Conservation (phyloP, 1,284 basidiomycete species). For the Abortiporus biennis region DNA sequence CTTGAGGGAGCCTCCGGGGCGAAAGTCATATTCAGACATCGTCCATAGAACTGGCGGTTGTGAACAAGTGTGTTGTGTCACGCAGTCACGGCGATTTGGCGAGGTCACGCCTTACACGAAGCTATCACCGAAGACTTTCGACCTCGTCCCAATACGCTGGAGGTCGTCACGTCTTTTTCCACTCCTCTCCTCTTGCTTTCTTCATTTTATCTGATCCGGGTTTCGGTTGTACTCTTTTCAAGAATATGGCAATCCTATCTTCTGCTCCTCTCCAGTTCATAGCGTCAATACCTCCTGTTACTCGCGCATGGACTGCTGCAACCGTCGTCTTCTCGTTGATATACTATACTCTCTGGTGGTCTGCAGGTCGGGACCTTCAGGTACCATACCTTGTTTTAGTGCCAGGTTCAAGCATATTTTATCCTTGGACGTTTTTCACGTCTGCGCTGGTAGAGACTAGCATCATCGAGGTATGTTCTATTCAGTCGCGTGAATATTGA, state of each 20-base stretch:
- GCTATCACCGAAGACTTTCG: no score
- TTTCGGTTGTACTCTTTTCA: no score
- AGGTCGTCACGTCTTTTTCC: no score
- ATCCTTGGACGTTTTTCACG: constrained; percentile 91
- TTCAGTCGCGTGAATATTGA: constrained; percentile 5
- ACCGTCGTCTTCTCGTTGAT: constrained; percentile 61
- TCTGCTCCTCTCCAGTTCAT: constrained; percentile 59
- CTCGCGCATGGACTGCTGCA: constrained; percentile 68
- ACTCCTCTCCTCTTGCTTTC: no score
- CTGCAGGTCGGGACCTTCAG: constrained; percentile 36
- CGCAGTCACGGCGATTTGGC: constrained; percentile 1
- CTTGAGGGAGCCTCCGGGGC: constrained; percentile 85
- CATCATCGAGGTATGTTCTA: constrained; percentile 68
- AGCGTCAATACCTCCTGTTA: constrained; percentile 71
- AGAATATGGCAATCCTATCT: constrained; percentile 64
- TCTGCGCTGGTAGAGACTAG: constrained; percentile 84
- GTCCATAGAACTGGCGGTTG: constrained; percentile 19
- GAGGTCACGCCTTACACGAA: background rate
- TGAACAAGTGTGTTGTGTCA: constrained; percentile 5
- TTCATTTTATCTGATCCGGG: no score
- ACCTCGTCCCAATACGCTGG: background rate
- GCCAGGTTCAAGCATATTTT: constrained; percentile 80
- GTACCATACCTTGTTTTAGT: constrained; percentile 80
- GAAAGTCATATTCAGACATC: constrained; percentile 84
- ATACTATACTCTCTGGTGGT: constrained; percentile 62